These are phyloP conservation scores for Meyerozyma athensensis DNA, from an alignment of 1,139 yeast species.

Conservation along the genomic window DNA sequence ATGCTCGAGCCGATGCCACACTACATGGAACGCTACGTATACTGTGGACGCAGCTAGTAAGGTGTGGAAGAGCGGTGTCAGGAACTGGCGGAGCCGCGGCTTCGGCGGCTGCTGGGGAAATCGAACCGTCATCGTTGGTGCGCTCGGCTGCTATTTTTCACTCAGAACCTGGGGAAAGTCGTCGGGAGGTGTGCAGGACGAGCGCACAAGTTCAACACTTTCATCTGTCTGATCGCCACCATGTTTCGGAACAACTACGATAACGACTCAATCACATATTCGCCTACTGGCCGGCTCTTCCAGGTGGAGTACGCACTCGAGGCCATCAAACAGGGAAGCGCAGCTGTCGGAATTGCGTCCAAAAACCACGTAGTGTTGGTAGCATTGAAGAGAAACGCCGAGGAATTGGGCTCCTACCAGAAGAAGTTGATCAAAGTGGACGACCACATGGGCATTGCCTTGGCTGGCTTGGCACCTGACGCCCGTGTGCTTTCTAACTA, in stretches of 20 bases:
- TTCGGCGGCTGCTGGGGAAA: constrained; percentile 18
- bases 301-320: constrained; percentile 95
- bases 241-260: constrained; percentile 97
- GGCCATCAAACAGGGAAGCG: constrained; percentile 97
- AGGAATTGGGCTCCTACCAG: constrained; percentile 94
- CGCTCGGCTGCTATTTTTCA: not conserved
- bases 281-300: constrained; percentile 95
- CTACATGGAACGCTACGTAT: constrained; percentile 32
- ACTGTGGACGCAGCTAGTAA: constrained; percentile 39
- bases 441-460: constrained; percentile 88
- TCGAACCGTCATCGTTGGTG: constrained; percentile 6
- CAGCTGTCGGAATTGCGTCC: constrained; percentile 91
- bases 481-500: constrained; percentile 89
- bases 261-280: constrained; percentile 94
- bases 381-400: constrained; percentile 92
- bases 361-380: constrained; percentile 84
- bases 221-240: constrained; percentile 6
- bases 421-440: constrained; percentile 89
- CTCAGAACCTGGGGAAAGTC: not conserved
- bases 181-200: not conserved
- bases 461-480: constrained; percentile 98
- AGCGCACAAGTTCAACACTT: not conserved
- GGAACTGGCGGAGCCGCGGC: constrained; percentile 36
- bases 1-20: constrained; percentile 31
- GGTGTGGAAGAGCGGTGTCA: constrained; percentile 35